Base-by-base conservation (phyloP, 2,329 filamentous ascomycete species). In the Aspergillus sp. region DNA sequence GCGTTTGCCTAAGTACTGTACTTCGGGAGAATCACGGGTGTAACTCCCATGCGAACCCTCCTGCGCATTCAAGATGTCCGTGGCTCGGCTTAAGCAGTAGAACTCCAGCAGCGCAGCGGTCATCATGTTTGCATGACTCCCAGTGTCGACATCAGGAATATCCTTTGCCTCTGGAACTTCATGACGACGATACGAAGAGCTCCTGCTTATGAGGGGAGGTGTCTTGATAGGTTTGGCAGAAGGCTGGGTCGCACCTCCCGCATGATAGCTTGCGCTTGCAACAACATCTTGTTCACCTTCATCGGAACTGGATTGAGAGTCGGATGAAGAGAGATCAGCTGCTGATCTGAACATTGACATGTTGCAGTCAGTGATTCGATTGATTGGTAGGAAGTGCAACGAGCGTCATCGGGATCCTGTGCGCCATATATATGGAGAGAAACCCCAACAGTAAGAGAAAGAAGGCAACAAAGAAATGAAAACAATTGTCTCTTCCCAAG, bases 61-160 rank as follows among this genome's bases (percentile, higher is more conserved):
- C 30, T 69, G 63, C 7, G 62, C 60, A 57, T 74, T 74, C 33
- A 74, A 61, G 43, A 72, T 62, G 39, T 74, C 72, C 19, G 66
- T 65, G n/a, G 72, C 72, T 46, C 67, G 65, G 32, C 57, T 70
- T 12, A 68, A 55, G 43, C 69, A 73, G 50, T 70, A 74, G 48
- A 72, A 73, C 47, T 74, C 72, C 4, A 74, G 60, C 12, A 74
- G 55, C 1, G 72, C 68, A 12, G 69, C 60, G 13, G 71, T 71
- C 65, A 74, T 67, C 41, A 73, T 59, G 32, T 67, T 65, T 32
- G 65, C 60, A 55, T 72, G 69, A 4, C 59, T 63, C 32, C 68
- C 65, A 4, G 60, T 54, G 49, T 70, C 64, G 3, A 63, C 50
- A 42, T 63, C 63, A 10, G 62, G 53, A 5, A 60, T 33, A 17